A percentile compares a stretch with the other conserved stretches of the same genome.
Conservation (phyloP, 176 grass and related monocot species). For the Avena sativa region DNA sequence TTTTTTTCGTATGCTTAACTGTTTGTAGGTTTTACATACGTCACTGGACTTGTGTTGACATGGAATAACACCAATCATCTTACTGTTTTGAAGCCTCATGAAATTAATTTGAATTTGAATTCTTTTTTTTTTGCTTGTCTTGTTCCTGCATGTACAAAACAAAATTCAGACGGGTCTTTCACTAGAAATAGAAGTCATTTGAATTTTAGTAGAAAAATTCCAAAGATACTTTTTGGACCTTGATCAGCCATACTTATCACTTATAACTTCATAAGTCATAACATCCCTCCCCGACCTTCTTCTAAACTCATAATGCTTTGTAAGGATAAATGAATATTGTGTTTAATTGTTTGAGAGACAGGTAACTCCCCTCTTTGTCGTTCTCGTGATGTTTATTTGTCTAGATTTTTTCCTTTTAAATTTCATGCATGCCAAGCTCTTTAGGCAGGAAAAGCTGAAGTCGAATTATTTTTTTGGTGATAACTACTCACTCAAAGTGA, state of each 20-base stretch:
- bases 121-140: neutral
- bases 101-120: neutral
- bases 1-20: neutral
- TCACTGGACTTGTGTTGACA: slow-evolving; percentile 21
- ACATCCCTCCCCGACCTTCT: neutral
- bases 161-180: neutral
- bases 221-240: neutral
- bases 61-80: slow-evolving; percentile 35
- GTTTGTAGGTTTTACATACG: neutral
- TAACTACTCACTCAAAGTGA: no score
- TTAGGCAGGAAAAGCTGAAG: neutral
- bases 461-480: neutral
- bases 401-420: neutral
- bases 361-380: neutral
- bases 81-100: neutral
- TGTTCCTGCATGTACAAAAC: neutral
- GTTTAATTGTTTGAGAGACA: neutral
- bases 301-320: neutral
- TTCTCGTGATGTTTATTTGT: slow-evolving; percentile 9
- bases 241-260: neutral
- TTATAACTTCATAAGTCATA: neutral
- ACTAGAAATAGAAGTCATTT: neutral
- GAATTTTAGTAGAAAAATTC: neutral
- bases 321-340: neutral
- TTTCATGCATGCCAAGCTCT: neutral